Base-by-base conservation (phyloP, 2,329 filamentous ascomycete genomes). In the Cladophialophora yegresii region DNA sequence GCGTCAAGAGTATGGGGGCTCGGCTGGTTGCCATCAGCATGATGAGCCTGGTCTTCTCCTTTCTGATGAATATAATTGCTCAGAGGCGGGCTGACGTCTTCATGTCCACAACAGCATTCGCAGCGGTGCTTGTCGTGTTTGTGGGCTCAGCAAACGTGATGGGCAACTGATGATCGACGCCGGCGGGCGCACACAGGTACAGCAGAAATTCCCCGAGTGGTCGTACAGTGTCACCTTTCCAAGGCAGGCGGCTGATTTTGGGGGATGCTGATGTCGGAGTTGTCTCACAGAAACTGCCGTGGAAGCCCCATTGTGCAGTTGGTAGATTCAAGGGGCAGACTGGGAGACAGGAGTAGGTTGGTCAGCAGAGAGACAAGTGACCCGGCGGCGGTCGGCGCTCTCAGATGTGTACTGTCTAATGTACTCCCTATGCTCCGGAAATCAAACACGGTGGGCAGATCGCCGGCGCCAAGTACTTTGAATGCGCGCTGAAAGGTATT, bases 1-100 rank as follows among this genome's bases (percentile, higher is more conserved):
- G 65, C 40, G 62, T 70, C 13, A 62, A 64, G 47, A 66, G 61
- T 51, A 70, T 67, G 51, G 64, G 32, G 8, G 64, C 61, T 32
- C 51, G 68, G 45, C 61, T 68, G 55, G 57, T 67, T 26, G 62
- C 66, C 26, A 67, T 70, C 32, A 64, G 64, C 60, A 57, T 68
- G 58, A 67, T 70, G 68, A 68, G 64, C 45, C 40, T 68, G 59
- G 64, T 67, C 3, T 70, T 70, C 51, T 68, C 66, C 33, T 61
- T 68, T 54, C 61, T 68, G 56, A 70, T 70, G 68, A 68, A 64
- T 33, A 59, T 70, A 16, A 66, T 70, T 61, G 68, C 68, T 62
- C 64, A 68, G 49, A 58, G 61, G 54, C 67, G 66, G 56, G 66
- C 68, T 10, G 68, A 70, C 56, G 60, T 68, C 30, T 70, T 70